These are phyloP conservation scores for Calamus simplicifolius DNA, from an alignment of 176 grass and related monocot genomes.

Conservation along the genomic window DNA sequence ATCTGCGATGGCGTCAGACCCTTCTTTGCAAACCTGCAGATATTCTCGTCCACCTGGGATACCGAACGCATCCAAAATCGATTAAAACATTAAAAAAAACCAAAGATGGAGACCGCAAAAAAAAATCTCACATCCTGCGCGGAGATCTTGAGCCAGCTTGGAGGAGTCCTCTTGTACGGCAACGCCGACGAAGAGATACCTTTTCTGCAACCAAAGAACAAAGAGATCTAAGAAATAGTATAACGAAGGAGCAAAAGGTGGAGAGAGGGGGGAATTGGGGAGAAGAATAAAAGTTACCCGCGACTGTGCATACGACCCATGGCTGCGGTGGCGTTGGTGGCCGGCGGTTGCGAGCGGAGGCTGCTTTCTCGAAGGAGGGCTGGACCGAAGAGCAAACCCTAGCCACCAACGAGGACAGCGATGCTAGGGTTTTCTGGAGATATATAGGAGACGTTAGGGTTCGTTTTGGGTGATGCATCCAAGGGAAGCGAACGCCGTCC, in stretches of 20 bases:
- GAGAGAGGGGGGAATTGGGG: no score
- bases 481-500: no score
- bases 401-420: no score
- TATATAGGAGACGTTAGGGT: no score
- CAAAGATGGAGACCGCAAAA: conserved; percentile 8
- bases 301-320: conserved; percentile 96
- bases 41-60: no score
- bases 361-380: not conserved
- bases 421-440: no score
- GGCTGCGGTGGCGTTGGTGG: conserved; percentile 16
- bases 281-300: conserved; percentile 25
- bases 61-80: not conserved
- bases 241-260: not conserved
- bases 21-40: no score
- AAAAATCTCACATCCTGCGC: conserved; percentile 31
- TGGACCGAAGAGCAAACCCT: not conserved
- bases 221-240: no score
- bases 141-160: conserved; percentile 63
- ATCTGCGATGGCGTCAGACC: no score
- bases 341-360: not conserved
- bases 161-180: conserved; percentile 84
- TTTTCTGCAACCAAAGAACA: conserved; percentile 29
- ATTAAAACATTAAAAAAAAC: not conserved
- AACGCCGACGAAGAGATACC: conserved; percentile 90
- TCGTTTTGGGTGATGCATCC: no score